Base-by-base conservation (phyloP, 176 grass and related monocot genomes). In the Elaeis guineensis region DNA sequence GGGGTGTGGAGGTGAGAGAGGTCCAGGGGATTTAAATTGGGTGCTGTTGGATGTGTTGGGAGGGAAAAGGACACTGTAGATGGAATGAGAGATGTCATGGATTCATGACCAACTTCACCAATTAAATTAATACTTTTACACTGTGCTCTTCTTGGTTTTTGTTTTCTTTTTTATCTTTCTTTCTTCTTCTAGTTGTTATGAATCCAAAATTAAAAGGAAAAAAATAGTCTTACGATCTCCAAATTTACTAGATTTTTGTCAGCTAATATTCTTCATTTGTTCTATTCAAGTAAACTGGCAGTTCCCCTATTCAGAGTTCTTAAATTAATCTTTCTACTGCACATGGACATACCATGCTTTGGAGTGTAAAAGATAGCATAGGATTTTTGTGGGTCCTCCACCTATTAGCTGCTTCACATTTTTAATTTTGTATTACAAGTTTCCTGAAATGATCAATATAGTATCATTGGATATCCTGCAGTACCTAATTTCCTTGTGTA, bases 11-110 rank as follows among this genome's bases (percentile, higher is more conserved):
- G 59, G 70, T 65, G 49, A 44, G 35, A 44, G 9, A 44, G 35
- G 35, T 44, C 9, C 35, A 44, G 62, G 65, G 69, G 78, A 73
- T 74, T 89, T 89, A 81, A 89, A 85, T 81, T 64, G 73, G 59
- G 52, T 68, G 61, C 63, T 60, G 56, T 66, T 74, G 59, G 61
- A 58, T 30, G 21, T 52, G 57, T 48, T 56, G 16, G 59, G 74
- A 78, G 83, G 69, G 75, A 72, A 50, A 59, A 61, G 54, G 39
- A 19, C 20, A 67, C 72, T 74, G 73, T 84, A 66, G 65, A 76
- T 82, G 53, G 64, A 5, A 25, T 30, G 12, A 6, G 22, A 28
- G 39, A 12, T n/a, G 17, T 15, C n/a, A 50, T 15, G 35, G n/a
- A 49, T 19, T 21, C 21, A 23, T 5, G 19, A 50, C 19, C 9